Evolutionary conservation across 1,139 yeast genomes (phyloP).

Genomic region (Hemisphaericaspora subhashii): DNA sequence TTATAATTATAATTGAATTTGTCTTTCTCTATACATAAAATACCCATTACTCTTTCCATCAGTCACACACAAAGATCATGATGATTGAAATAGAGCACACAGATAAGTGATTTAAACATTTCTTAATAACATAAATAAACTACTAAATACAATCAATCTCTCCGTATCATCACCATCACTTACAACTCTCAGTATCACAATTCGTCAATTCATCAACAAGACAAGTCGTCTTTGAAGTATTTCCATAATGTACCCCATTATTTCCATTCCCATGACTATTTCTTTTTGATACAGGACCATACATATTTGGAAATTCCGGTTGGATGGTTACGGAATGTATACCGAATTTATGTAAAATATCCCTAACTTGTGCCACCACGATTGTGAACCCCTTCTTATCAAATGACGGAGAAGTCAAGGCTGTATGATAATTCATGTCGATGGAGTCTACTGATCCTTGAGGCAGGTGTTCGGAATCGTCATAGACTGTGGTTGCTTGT

Average conservation of each 20-base stretch:
- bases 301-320: slow-evolving; percentile 59
- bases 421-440: slow-evolving; percentile 20
- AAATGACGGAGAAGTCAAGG: slow-evolving; percentile 17
- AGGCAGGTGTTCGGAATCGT: neutral
- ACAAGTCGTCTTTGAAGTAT: slow-evolving; percentile 32
- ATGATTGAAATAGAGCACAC: too few relatives aligned
- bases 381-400: slow-evolving; percentile 53
- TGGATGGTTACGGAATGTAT: slow-evolving; percentile 94
- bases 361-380: slow-evolving; percentile 77
- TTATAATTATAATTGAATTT: too few relatives aligned
- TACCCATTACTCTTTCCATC: too few relatives aligned
- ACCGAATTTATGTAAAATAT: slow-evolving; percentile 78
- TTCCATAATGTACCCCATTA: slow-evolving; percentile 26
- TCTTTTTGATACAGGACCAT: slow-evolving; percentile 7
- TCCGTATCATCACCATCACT: slow-evolving; percentile 3
- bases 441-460: slow-evolving; percentile 1
- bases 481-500: neutral
- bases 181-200: slow-evolving; percentile 35
- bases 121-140: too few relatives aligned
- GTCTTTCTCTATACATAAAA: too few relatives aligned
- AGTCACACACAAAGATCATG: too few relatives aligned
- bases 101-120: too few relatives aligned
- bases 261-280: slow-evolving; percentile 5
- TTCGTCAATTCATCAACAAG: slow-evolving; percentile 37
- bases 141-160: neutral